Percentiles rank a stretch among this genome's conserved stretches.
phyloP scores from a whole-genome alignment of 768 basidiomycete genomes.

The Boletus speciosus region DNA sequence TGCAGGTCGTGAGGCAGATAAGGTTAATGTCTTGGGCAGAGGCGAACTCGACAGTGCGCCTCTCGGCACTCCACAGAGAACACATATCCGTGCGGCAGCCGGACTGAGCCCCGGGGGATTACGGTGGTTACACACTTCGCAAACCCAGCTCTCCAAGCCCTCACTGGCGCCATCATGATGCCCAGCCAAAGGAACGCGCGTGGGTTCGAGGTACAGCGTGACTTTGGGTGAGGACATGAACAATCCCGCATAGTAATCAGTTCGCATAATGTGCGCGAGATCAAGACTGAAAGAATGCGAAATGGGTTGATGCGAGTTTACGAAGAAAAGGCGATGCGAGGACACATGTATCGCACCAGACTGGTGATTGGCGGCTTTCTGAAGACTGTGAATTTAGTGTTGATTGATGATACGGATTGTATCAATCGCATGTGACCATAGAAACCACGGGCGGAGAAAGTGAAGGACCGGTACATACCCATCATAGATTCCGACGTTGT shows the following conservation, averaged over 20 bases:
- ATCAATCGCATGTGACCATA: conserved; percentile 17
- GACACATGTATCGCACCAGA: conserved; percentile 70
- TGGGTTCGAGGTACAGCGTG: conserved; percentile 60
- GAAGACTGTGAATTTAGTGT: conserved; percentile 50
- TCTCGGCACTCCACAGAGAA: conserved; percentile 78
- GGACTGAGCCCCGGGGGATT: conserved; percentile 78
- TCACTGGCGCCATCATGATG: conserved; percentile 30
- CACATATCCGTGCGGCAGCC: conserved; percentile 64
- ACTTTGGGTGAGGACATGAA: conserved; percentile 89
- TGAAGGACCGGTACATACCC: conserved; percentile 53
- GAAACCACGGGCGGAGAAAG: conserved; percentile 7
- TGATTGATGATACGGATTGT: conserved; percentile 24
- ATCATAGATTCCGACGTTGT: conserved; percentile 86
- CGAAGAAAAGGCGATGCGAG: conserved; percentile 82
- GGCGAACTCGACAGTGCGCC: conserved; percentile 30
- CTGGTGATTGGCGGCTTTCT: conserved; percentile 82
- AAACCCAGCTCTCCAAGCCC: conserved; percentile 69
- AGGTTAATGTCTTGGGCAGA: conserved; percentile 31
- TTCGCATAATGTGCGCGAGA: conserved; percentile 63
- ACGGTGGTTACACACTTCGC: conserved; percentile 81
- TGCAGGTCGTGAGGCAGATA: conserved; percentile 39
- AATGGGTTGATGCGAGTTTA: conserved; percentile 50
- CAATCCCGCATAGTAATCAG: conserved; percentile 86
- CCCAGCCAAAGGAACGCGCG: conserved; percentile 22
- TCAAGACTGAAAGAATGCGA: conserved; percentile 64